phyloP scores from a whole-genome alignment of 2,329 filamentous ascomycete genomes.

The Curvularia lunata region DNA sequence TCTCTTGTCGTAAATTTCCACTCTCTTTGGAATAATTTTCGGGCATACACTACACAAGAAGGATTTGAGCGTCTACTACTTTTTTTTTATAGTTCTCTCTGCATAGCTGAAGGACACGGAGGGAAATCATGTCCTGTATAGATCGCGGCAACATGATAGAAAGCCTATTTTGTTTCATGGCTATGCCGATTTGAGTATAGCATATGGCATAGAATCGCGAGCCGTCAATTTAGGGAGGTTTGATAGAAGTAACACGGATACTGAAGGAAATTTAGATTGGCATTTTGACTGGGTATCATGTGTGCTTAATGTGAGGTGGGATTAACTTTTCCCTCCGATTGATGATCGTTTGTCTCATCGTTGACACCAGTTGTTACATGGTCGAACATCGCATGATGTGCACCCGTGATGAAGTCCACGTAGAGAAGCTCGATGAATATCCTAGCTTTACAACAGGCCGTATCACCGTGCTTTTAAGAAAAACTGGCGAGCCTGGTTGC shows the following conservation, averaged over 20 bases:
- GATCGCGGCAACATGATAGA: constrained; percentile 14
- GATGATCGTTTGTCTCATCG: background rate
- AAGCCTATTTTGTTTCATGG: background rate
- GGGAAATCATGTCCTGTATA: constrained; percentile 16
- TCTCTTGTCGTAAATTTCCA: background rate
- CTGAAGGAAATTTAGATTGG: constrained; percentile 12
- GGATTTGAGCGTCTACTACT: constrained; percentile 21
- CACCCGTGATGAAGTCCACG: constrained; percentile 9
- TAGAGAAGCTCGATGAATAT: background rate
- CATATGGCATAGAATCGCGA: constrained; percentile 34
- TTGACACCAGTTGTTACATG: constrained; percentile 16
- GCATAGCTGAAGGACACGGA: constrained; percentile 7
- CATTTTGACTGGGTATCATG: background rate
- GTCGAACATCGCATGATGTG: constrained; percentile 28
- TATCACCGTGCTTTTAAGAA: background rate
- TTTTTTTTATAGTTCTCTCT: constrained; percentile 5
- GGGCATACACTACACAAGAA: constrained; percentile 18
- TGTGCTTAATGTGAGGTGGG: background rate
- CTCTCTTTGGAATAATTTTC: constrained; percentile 9
- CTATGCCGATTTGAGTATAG: constrained; percentile 3
- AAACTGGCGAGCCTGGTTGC: background rate
- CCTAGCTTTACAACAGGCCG: background rate
- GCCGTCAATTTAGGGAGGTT: constrained; percentile 10
- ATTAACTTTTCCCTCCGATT: background rate
- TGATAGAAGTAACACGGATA: constrained; percentile 18